phyloP scores from a whole-genome alignment of 2,329 filamentous ascomycete genomes.

The Dendrostoma leiphaemia region DNA sequence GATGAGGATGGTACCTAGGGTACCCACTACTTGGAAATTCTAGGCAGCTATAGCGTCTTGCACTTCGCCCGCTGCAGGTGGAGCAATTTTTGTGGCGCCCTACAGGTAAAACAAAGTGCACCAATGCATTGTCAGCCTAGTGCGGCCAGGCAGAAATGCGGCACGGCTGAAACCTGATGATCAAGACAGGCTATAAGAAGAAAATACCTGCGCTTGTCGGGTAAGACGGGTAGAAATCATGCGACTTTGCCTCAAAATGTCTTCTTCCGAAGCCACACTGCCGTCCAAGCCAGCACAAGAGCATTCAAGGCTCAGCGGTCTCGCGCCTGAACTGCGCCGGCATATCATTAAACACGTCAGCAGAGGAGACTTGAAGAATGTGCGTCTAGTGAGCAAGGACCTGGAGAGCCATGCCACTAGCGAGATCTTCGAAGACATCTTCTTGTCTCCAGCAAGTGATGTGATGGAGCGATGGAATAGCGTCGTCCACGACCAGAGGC shows the following conservation, averaged over 20 bases:
- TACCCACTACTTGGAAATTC: no score
- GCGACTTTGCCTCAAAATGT: not conserved
- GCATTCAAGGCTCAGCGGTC: not conserved
- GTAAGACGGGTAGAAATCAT: no score
- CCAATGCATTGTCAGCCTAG: not conserved
- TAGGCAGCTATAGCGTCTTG: no score
- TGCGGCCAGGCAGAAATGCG: not conserved
- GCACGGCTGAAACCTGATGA: not conserved
- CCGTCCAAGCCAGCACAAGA: not conserved
- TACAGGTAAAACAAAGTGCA: no score
- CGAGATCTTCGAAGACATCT: not conserved
- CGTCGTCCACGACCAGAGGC: not conserved
- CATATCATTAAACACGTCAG: not conserved
- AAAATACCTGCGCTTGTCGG: no score
- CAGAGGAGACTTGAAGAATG: slow-evolving; percentile 1
- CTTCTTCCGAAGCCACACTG: not conserved
- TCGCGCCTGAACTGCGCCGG: slow-evolving; percentile 8
- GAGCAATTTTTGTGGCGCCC: no score
- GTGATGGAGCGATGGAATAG: not conserved
- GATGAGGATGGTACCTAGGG: no score
- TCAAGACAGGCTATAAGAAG: not conserved
- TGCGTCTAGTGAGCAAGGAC: not conserved
- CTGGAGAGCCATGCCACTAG: slow-evolving; percentile 1
- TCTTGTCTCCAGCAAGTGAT: not conserved
- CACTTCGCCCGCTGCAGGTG: no score